A percentile compares a stretch with the other conserved stretches of the same genome.
phyloP scores from a whole-genome alignment of 192 early-diverging fungal genomes.

The Umbelopsis sp. region DNA sequence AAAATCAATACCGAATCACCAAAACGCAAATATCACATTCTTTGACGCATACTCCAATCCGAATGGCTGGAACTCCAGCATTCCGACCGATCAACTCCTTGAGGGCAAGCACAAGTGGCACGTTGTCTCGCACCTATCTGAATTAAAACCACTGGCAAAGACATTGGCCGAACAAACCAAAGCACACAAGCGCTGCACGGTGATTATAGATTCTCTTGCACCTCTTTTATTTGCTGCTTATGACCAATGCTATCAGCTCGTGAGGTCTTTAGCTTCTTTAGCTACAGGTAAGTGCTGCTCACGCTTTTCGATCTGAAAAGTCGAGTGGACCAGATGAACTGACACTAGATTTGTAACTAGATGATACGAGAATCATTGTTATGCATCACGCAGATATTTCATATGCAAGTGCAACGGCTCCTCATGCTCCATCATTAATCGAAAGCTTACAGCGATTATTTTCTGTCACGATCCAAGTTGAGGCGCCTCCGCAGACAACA shows the following conservation, averaged over 20 bases:
- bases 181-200: neutral
- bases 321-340: neutral
- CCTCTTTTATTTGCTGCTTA: conserved; percentile 25
- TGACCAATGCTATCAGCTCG: conserved; percentile 26
- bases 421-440: neutral
- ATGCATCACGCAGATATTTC: conserved; percentile 39
- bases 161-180: neutral
- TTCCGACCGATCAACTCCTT: neutral
- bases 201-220: conserved; percentile 34
- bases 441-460: conserved; percentile 25
- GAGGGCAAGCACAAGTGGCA: conserved; percentile 2
- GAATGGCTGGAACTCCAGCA: conserved; percentile 27
- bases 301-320: neutral
- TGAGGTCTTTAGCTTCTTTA: conserved; percentile 21
- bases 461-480: conserved; percentile 21
- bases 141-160: conserved; percentile 9
- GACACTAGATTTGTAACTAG: neutral
- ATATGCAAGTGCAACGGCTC: conserved; percentile 22
- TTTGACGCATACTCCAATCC: conserved; percentile 36
- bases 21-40: conserved; percentile 5
- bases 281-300: conserved; percentile 27
- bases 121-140: neutral
- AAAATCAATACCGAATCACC: neutral
- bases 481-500: conserved; percentile 7
- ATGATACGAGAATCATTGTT: conserved; percentile 27